Percentiles rank a stretch among this genome's conserved stretches.
phyloP scores from a whole-genome alignment of 2,329 filamentous ascomycete genomes.

The Graphilbum sp. region DNA sequence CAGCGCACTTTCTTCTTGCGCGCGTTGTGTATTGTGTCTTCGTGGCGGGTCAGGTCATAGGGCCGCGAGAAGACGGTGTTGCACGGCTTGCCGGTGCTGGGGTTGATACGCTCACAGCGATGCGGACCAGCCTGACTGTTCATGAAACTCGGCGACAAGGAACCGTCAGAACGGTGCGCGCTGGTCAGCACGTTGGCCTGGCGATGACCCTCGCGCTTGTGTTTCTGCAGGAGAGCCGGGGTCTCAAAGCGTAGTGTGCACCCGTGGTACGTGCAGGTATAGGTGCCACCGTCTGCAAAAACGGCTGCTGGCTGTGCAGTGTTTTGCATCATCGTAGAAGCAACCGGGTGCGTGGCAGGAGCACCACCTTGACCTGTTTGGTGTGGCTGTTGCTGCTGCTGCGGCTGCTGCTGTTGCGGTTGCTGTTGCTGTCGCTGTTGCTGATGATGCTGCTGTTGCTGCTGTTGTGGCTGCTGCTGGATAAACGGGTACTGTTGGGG shows the following conservation, averaged over 20 bases:
- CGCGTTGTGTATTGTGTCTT: constrained; percentile 93
- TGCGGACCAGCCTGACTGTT: constrained; percentile 90
- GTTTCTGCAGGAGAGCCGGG: constrained; percentile 73
- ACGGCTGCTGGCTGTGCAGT: constrained; percentile 10
- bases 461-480: constrained; percentile 12
- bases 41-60: constrained; percentile 90
- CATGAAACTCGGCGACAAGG: constrained; percentile 38
- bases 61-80: constrained; percentile 87
- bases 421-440: constrained; percentile 18
- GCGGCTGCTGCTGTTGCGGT: constrained; percentile 16
- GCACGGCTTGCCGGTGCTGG: constrained; percentile 87
- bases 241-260: constrained; percentile 81
- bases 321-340: constrained; percentile 1
- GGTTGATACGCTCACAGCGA: constrained; percentile 83
- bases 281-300: constrained; percentile 66
- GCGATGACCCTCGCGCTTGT: constrained; percentile 86
- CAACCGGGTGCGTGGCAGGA: not conserved
- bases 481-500: constrained; percentile 37
- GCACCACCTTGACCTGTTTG: no score
- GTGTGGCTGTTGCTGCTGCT: not conserved
- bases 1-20: constrained; percentile 91
- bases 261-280: constrained; percentile 90
- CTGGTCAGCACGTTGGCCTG: constrained; percentile 42
- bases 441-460: not conserved
- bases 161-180: constrained; percentile 14